phyloP scores from a whole-genome alignment of 768 basidiomycete genomes.

The Auricularia heimuer region DNA sequence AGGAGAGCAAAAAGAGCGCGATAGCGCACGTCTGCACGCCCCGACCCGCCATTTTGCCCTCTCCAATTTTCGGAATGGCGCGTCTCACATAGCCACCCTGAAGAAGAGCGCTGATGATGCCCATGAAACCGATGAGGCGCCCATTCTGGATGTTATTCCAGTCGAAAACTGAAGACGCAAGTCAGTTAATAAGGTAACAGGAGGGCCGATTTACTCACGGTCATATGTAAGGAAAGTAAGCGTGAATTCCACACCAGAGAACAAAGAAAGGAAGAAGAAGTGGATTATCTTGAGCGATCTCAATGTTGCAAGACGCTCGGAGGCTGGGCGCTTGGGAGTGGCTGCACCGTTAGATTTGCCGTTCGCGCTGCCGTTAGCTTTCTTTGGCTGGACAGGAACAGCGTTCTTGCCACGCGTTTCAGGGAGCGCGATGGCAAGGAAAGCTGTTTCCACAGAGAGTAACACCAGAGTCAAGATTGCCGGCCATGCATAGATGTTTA shows the following conservation, averaged over 20 bases:
- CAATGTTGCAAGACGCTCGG: slow-evolving; percentile 43
- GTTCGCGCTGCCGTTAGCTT: slow-evolving; percentile 7
- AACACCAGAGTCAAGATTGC: slow-evolving; percentile 74
- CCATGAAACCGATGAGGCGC: slow-evolving; percentile 74
- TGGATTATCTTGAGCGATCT: slow-evolving; percentile 57
- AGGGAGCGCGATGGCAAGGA: slow-evolving; percentile 65
- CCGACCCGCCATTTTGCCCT: slow-evolving; percentile 71
- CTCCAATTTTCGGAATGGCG: slow-evolving; percentile 61
- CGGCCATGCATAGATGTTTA: slow-evolving; percentile 90
- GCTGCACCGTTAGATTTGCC: slow-evolving; percentile 6
- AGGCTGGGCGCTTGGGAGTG: slow-evolving; percentile 24
- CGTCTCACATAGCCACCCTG: slow-evolving; percentile 95
- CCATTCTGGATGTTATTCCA: slow-evolving; percentile 89
- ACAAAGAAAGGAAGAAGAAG: slow-evolving; percentile 77
- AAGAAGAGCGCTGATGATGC: slow-evolving; percentile 77
- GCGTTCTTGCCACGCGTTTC: slow-evolving; percentile 62
- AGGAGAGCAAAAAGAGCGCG: slow-evolving; percentile 60
- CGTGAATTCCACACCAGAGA: slow-evolving; percentile 90
- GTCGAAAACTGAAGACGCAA: slow-evolving; percentile 54
- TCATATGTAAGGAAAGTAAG: slow-evolving; percentile 92
- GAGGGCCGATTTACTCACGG: slow-evolving; percentile 35
- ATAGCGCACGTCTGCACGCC: slow-evolving; percentile 67
- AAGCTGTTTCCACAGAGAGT: slow-evolving; percentile 68
- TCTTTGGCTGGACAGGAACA: slow-evolving; percentile 10
- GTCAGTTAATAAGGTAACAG: not conserved